Conservation (phyloP, 2,329 filamentous ascomycete species). For the Fusarium sp. region DNA sequence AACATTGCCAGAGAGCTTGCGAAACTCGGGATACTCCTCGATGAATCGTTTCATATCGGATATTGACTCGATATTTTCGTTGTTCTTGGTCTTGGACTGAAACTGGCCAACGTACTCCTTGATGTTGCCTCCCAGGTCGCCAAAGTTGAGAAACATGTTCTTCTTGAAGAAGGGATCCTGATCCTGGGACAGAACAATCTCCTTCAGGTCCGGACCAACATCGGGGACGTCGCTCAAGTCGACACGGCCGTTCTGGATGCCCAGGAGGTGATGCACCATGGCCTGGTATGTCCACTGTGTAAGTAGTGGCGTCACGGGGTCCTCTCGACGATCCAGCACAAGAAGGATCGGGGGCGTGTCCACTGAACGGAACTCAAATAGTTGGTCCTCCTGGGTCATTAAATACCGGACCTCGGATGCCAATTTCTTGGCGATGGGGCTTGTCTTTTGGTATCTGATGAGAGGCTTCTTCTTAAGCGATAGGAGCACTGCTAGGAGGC, state of each 20-base stretch:
- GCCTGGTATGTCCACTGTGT: conserved; percentile 99
- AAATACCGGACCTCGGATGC: conserved; percentile 92
- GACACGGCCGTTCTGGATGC: conserved; percentile 94
- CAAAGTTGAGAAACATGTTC: conserved; percentile 99
- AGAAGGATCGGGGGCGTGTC: conserved; percentile 95
- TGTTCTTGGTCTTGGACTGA: conserved; percentile 96
- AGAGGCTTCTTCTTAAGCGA: conserved; percentile 97
- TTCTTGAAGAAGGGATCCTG: conserved; percentile 99
- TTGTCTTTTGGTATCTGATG: conserved; percentile 93
- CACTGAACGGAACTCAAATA: conserved; percentile 95
- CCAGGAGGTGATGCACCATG: conserved; percentile 98
- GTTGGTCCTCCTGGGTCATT: conserved; percentile 93
- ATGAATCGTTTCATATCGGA: conserved; percentile 99
- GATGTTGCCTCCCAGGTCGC: conserved; percentile 93
- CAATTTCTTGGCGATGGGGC: conserved; percentile 88
- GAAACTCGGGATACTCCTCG: conserved; percentile 98
- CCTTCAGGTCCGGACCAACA: conserved; percentile 85
- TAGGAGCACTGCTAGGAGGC: conserved; percentile 83
- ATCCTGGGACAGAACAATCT: conserved; percentile 95
- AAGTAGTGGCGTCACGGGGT: conserved; percentile 92
- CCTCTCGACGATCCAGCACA: conserved; percentile 90
- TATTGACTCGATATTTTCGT: conserved; percentile 95
- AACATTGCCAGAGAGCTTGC: conserved; percentile 96
- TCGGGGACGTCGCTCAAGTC: conserved; percentile 87
- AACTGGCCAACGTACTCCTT: conserved; percentile 99